A percentile compares a stretch with the other conserved stretches of the same genome.
Conservation (phyloP, 2,329 filamentous ascomycete genomes). For the Beauveria bassiana region DNA sequence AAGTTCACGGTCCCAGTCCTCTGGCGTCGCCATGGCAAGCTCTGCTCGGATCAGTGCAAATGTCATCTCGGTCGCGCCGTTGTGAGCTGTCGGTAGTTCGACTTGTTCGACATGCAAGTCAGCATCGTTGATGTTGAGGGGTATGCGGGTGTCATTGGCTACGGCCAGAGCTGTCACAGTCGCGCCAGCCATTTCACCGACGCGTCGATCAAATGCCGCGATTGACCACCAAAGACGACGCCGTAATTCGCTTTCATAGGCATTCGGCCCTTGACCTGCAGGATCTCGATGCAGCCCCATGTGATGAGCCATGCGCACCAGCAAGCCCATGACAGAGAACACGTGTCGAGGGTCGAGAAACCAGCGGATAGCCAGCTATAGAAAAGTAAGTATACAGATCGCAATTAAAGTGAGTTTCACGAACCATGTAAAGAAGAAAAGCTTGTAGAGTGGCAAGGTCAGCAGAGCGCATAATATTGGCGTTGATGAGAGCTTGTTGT, state of each 20-base stretch:
- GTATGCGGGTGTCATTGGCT: constrained; percentile 46
- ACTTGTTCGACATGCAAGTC: constrained; percentile 52
- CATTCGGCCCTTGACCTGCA: constrained; percentile 40
- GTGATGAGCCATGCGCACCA: constrained; percentile 58
- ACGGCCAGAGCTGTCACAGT: constrained; percentile 48
- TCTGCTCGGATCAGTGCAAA: constrained; percentile 51
- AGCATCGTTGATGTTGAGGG: constrained; percentile 54
- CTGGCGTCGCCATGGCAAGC: constrained; percentile 42
- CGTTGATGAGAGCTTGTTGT: constrained; percentile 59
- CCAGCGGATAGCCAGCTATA: constrained; percentile 40
- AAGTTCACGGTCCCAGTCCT: constrained; percentile 13
- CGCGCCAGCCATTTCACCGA: constrained; percentile 58
- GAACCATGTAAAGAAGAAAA: constrained; percentile 58
- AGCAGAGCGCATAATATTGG: constrained; percentile 57
- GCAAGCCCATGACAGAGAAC: constrained; percentile 50
- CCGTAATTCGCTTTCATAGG: constrained; percentile 62
- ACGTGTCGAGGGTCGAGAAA: constrained; percentile 48
- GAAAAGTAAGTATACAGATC: constrained; percentile 7
- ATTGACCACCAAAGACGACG: constrained; percentile 68
- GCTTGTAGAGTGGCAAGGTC: constrained; percentile 62
- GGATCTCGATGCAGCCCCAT: constrained; percentile 62
- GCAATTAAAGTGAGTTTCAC: not conserved
- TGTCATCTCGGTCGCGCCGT: constrained; percentile 51
- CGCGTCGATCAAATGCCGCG: constrained; percentile 58
- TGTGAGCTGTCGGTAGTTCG: constrained; percentile 40